These are phyloP conservation scores for Globisporangium recalcitrans DNA, from an alignment of 352 stramenopile genomes.

Conservation along the genomic window DNA sequence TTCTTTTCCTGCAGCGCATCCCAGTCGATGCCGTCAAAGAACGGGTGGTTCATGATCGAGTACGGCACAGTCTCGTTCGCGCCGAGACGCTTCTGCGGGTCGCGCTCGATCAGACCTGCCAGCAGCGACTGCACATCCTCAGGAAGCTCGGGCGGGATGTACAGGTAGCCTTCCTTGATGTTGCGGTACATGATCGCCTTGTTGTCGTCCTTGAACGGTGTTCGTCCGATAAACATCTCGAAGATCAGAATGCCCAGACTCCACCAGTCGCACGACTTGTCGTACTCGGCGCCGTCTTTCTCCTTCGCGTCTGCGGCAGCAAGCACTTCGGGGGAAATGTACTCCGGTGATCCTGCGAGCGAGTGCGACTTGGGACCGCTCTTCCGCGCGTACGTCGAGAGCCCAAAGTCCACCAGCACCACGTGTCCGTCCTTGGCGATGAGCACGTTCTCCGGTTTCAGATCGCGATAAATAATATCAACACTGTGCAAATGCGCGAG, in stretches of 20 bases:
- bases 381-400: constrained; percentile 77
- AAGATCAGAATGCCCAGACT: constrained; percentile 89
- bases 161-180: constrained; percentile 81
- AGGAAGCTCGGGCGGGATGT: constrained; percentile 68
- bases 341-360: constrained; percentile 81
- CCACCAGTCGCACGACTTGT: constrained; percentile 88
- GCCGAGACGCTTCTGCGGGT: constrained; percentile 69
- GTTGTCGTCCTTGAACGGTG: constrained; percentile 92
- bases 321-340: constrained; percentile 91
- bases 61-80: constrained; percentile 74
- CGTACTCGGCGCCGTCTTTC: constrained; percentile 42
- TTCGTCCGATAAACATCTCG: constrained; percentile 87
- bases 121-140: constrained; percentile 74
- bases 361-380: constrained; percentile 56
- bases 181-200: constrained; percentile 90
- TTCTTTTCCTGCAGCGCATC: constrained; percentile 78
- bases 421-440: constrained; percentile 86
- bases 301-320: constrained; percentile 47
- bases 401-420: constrained; percentile 88
- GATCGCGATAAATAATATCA: constrained; percentile 86
- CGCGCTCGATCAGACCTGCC: constrained; percentile 68
- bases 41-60: constrained; percentile 86
- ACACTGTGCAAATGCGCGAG: constrained; percentile 87
- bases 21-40: constrained; percentile 87
- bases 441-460: constrained; percentile 88